These are phyloP conservation scores for Phellopilus nigrolimitatus DNA, from an alignment of 1,284 basidiomycete species.

Conservation along the genomic window DNA sequence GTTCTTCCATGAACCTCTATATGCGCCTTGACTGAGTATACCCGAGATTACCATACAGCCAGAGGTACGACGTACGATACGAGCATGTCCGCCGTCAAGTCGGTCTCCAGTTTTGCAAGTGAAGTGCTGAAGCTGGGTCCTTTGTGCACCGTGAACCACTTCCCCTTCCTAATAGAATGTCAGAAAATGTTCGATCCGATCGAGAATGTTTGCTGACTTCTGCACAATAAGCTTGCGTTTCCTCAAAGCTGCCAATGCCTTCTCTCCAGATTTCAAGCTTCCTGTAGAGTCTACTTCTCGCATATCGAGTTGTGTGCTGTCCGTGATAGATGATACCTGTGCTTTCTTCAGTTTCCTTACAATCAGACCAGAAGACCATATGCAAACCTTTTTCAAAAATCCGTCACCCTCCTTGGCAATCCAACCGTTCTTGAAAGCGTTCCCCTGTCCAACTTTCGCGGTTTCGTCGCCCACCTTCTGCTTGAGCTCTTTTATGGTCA, in stretches of 20 bases:
- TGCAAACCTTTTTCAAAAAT: slow-evolving; percentile 66
- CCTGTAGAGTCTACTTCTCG: slow-evolving; percentile 73
- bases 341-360: slow-evolving; percentile 2
- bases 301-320: slow-evolving; percentile 74
- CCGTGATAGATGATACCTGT: slow-evolving; percentile 62
- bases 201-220: slow-evolving; percentile 40
- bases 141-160: slow-evolving; percentile 91
- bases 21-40: slow-evolving; percentile 1
- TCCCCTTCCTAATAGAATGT: slow-evolving; percentile 68
- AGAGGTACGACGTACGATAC: slow-evolving; percentile 54
- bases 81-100: slow-evolving; percentile 95
- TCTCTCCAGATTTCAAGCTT: slow-evolving; percentile 68
- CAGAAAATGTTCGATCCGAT: slow-evolving; percentile 13
- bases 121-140: slow-evolving; percentile 88
- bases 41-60: background rate
- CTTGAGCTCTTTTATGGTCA: slow-evolving; percentile 67
- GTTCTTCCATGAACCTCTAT: slow-evolving; percentile 87
- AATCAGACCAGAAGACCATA: slow-evolving; percentile 8
- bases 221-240: slow-evolving; percentile 87
- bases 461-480: slow-evolving; percentile 75
- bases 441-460: slow-evolving; percentile 87
- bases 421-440: slow-evolving; percentile 98
- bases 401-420: slow-evolving; percentile 89
- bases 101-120: slow-evolving; percentile 96
- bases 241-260: slow-evolving; percentile 77